Conservation (phyloP, 2,329 filamentous ascomycete genomes). For the Penicillium freii region DNA sequence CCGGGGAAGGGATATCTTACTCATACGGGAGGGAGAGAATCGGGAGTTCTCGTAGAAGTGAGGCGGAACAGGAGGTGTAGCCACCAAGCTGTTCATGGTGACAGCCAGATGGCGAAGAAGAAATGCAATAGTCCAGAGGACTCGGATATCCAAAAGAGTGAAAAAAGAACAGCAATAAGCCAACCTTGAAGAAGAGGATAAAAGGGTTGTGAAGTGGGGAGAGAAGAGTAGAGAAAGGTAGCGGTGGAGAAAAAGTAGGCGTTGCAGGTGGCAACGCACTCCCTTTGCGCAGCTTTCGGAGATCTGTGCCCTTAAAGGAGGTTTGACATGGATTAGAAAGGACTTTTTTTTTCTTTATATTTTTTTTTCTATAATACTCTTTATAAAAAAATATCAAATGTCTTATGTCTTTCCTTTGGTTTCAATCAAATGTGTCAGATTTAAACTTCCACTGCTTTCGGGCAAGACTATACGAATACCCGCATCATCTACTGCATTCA, state of each 20-base stretch:
- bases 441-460: constrained; percentile 5
- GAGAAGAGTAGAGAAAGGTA: constrained; percentile 31
- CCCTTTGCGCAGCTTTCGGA: constrained; percentile 24
- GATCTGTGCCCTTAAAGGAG: constrained; percentile 15
- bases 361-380: neutral
- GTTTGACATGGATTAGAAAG: neutral
- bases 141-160: constrained; percentile 6
- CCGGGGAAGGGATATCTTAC: constrained; percentile 42
- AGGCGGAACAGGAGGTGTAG: constrained; percentile 59
- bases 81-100: constrained; percentile 62
- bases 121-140: constrained; percentile 2
- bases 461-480: constrained; percentile 1
- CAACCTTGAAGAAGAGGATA: constrained; percentile 14
- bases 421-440: neutral
- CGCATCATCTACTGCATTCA: constrained; percentile 7
- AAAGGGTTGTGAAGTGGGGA: constrained; percentile 20
- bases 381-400: neutral
- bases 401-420: neutral
- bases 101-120: constrained; percentile 32
- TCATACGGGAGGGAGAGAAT: constrained; percentile 59
- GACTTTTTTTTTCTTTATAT: neutral
- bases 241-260: constrained; percentile 32
- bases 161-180: constrained; percentile 10
- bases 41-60: constrained; percentile 62
- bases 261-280: constrained; percentile 40